Evolutionary conservation across 2,329 filamentous ascomycete species (phyloP).

Genomic region (Pseudopyricularia javanii): DNA sequence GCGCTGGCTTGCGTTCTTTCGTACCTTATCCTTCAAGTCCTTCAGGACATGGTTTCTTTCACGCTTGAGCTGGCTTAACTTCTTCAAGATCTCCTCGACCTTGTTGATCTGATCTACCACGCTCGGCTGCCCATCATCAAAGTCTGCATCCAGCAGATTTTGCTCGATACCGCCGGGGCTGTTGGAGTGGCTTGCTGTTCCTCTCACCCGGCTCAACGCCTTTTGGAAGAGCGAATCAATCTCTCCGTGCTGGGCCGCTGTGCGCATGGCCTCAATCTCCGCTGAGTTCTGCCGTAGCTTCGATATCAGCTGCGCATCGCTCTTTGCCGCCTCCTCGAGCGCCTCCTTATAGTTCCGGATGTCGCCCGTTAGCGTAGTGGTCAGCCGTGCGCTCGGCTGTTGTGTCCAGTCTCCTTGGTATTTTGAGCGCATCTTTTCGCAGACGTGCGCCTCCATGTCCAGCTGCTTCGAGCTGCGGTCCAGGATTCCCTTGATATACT

Average conservation of each 20-base stretch:
- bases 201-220: conserved; percentile 68
- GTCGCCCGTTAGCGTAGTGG: conserved; percentile 75
- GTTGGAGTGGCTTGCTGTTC: conserved; percentile 45
- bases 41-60: conserved; percentile 88
- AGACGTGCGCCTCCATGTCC: conserved; percentile 95
- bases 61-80: conserved; percentile 80
- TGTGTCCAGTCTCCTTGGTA: conserved; percentile 95
- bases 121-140: conserved; percentile 66
- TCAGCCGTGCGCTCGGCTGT: conserved; percentile 83
- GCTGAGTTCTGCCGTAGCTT: conserved; percentile 77
- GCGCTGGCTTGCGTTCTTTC: conserved; percentile 9
- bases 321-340: conserved; percentile 76
- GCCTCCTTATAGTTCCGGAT: conserved; percentile 81
- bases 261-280: conserved; percentile 92
- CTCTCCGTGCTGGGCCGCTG: conserved; percentile 74
- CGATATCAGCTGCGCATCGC: conserved; percentile 69
- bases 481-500: conserved; percentile 57
- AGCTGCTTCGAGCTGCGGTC: conserved; percentile 78
- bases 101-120: conserved; percentile 80
- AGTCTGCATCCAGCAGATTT: conserved; percentile 83
- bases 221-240: conserved; percentile 81
- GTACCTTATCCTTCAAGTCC: conserved; percentile 92
- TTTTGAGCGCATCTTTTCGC: conserved; percentile 98
- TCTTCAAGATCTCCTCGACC: conserved; percentile 85
- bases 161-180: conserved; percentile 55